Percentiles rank a stretch among this genome's conserved stretches.
These are phyloP conservation scores for Aspergillus fructus DNA, from an alignment of 2,329 filamentous ascomycete species.

Conservation along the genomic window DNA sequence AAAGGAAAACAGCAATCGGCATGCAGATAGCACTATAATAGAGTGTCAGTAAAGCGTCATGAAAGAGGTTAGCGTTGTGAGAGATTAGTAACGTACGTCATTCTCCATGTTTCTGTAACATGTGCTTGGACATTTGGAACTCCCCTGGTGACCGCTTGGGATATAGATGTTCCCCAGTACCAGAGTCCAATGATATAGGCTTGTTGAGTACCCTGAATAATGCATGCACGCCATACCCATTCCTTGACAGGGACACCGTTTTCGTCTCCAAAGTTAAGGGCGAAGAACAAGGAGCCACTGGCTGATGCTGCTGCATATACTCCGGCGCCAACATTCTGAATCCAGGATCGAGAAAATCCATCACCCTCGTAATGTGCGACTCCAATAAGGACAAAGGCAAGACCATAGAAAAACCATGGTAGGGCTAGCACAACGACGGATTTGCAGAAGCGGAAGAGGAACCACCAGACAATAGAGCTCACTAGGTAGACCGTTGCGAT, in stretches of 20 bases:
- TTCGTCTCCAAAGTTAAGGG: slow-evolving; percentile 66
- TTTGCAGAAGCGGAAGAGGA: slow-evolving; percentile 58
- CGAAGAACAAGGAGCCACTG: slow-evolving; percentile 64
- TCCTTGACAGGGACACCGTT: slow-evolving; percentile 61
- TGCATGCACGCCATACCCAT: slow-evolving; percentile 66
- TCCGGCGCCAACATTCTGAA: slow-evolving; percentile 62
- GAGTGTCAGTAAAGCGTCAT: slow-evolving; percentile 18
- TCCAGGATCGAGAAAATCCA: slow-evolving; percentile 46
- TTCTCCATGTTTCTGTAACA: slow-evolving; percentile 45
- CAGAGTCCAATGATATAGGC: slow-evolving; percentile 64
- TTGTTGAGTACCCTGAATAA: slow-evolving; percentile 67
- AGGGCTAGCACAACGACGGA: slow-evolving; percentile 58
- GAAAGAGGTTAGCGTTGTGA: not conserved
- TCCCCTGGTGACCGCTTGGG: slow-evolving; percentile 45
- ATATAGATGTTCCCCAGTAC: slow-evolving; percentile 64
- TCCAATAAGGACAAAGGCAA: slow-evolving; percentile 64
- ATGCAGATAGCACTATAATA: slow-evolving; percentile 51
- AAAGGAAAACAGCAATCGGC: slow-evolving; percentile 59
- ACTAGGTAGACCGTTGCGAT: slow-evolving; percentile 60
- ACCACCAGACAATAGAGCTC: slow-evolving; percentile 63
- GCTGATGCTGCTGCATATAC: slow-evolving; percentile 63
- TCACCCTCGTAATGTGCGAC: slow-evolving; percentile 56
- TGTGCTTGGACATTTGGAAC: slow-evolving; percentile 35
- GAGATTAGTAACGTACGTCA: slow-evolving; percentile 35
- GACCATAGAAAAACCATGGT: slow-evolving; percentile 63